A percentile compares a stretch with the other conserved stretches of the same genome.
Evolutionary conservation across 2,329 filamentous ascomycete genomes (phyloP).

Genomic region (Botrytis galanthina): DNA sequence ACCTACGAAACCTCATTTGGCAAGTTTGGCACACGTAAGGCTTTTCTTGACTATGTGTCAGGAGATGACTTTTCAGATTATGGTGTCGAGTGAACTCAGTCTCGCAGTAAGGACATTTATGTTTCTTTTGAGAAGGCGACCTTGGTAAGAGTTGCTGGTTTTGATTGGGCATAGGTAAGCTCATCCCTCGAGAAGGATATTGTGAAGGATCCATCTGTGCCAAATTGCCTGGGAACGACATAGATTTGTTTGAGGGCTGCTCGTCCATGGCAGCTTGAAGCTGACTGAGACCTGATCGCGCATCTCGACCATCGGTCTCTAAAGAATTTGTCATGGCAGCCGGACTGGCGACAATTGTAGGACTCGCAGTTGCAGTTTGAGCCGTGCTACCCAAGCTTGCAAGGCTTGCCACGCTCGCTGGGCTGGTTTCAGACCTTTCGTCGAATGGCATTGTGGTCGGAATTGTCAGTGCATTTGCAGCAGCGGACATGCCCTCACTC

Average conservation of each 20-base stretch:
- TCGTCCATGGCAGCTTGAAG: constrained; percentile 32
- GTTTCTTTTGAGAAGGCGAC: constrained; percentile 79
- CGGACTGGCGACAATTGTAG: constrained; percentile 37
- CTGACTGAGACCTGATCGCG: constrained; percentile 25
- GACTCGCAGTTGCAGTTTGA: constrained; percentile 37
- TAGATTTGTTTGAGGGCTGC: constrained; percentile 32
- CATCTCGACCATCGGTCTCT: constrained; percentile 32
- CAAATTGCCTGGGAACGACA: constrained; percentile 38
- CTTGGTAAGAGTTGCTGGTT: constrained; percentile 52
- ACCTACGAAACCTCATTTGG: constrained; percentile 82
- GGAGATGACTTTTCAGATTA: constrained; percentile 93
- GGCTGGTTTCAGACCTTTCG: constrained; percentile 36
- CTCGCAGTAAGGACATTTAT: constrained; percentile 94
- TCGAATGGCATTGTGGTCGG: constrained; percentile 34
- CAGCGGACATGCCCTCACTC: constrained; percentile 36
- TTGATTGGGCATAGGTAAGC: constrained; percentile 53
- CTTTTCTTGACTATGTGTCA: constrained; percentile 98
- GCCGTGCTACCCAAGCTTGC: constrained; percentile 37
- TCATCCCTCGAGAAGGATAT: constrained; percentile 50
- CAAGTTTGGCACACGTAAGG: constrained; percentile 94
- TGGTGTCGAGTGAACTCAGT: constrained; percentile 97
- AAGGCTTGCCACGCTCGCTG: constrained; percentile 37
- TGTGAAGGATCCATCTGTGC: constrained; percentile 31
- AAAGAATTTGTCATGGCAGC: constrained; percentile 31
- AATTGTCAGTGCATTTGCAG: constrained; percentile 36